A percentile compares a stretch with the other conserved stretches of the same genome.
Evolutionary conservation across 345 rosid genomes (phyloP).

Genomic region (Pistacia atlantica): DNA sequence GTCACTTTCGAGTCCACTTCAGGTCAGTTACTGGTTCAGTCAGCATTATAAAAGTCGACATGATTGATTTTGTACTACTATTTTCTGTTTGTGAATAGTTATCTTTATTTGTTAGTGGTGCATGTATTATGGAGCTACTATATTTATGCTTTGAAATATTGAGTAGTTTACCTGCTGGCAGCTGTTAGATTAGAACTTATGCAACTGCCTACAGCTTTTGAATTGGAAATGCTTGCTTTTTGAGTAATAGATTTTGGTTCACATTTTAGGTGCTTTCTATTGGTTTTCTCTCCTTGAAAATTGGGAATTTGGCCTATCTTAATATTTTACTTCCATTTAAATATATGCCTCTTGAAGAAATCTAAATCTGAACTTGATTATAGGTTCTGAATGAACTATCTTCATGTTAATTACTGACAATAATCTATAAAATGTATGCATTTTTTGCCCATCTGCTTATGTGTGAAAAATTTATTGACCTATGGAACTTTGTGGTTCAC

Average conservation of each 20-base stretch:
- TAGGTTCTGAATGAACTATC: neutral
- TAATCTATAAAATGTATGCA: neutral
- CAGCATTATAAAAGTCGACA: neutral
- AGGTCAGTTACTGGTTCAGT: constrained; percentile 44
- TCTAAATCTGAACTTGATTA: neutral
- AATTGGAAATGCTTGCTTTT: neutral
- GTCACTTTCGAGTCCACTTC: constrained; percentile 70
- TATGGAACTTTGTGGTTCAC: neutral
- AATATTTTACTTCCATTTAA: neutral
- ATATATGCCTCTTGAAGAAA: constrained; percentile 7
- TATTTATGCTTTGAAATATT: neutral
- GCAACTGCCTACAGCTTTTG: neutral
- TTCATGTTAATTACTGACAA: neutral
- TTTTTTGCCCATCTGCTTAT: neutral
- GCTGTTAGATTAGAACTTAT: neutral
- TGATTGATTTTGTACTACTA: neutral
- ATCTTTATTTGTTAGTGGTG: neutral
- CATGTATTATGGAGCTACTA: neutral
- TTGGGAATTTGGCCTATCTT: neutral
- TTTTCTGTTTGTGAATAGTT: neutral
- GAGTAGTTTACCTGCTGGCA: neutral
- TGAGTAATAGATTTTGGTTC: neutral
- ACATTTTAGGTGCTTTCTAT: neutral
- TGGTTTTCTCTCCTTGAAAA: neutral
- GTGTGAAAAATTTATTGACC: neutral